Percentiles rank a stretch among this genome's conserved stretches.
phyloP scores from a whole-genome alignment of 2,329 filamentous ascomycete genomes.

The Pseudocercospora pini-densiflorae region DNA sequence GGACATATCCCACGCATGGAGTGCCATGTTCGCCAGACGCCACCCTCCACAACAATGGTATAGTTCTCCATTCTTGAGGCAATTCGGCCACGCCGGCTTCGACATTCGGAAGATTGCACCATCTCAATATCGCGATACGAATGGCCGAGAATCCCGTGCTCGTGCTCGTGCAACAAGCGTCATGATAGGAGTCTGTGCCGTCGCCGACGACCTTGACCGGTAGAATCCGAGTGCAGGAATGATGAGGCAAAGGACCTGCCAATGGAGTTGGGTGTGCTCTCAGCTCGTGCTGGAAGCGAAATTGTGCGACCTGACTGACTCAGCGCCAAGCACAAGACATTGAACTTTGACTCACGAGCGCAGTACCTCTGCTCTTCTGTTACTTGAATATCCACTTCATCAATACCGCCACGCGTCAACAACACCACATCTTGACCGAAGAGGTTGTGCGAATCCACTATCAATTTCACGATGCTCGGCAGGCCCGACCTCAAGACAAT shows the following conservation, averaged over 20 bases:
- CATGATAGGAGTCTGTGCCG: background rate
- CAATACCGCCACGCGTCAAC: too few relatives aligned
- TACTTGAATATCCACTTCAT: too few relatives aligned
- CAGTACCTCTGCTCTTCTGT: too few relatives aligned
- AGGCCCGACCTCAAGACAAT: background rate
- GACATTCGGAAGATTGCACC: background rate
- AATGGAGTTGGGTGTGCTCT: background rate
- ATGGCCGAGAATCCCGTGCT: background rate
- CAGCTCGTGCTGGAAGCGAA: background rate
- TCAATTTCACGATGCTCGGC: background rate
- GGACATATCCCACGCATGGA: background rate
- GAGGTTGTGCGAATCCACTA: background rate
- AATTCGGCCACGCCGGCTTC: background rate
- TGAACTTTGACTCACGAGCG: too few relatives aligned
- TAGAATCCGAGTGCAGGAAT: background rate
- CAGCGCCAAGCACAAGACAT: background rate
- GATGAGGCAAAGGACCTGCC: background rate
- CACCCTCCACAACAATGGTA: conserved; percentile 7
- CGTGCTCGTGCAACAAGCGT: background rate
- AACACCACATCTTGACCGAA: background rate
- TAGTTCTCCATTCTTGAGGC: background rate
- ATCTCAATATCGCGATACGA: background rate
- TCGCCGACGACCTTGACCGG: background rate
- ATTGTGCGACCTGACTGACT: background rate
- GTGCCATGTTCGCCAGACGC: background rate